Evolutionary conservation across 805 yeast genomes (phyloP), one percentile per base, ranked within the genome.

Genomic region (Barnettozyma populi): DNA sequence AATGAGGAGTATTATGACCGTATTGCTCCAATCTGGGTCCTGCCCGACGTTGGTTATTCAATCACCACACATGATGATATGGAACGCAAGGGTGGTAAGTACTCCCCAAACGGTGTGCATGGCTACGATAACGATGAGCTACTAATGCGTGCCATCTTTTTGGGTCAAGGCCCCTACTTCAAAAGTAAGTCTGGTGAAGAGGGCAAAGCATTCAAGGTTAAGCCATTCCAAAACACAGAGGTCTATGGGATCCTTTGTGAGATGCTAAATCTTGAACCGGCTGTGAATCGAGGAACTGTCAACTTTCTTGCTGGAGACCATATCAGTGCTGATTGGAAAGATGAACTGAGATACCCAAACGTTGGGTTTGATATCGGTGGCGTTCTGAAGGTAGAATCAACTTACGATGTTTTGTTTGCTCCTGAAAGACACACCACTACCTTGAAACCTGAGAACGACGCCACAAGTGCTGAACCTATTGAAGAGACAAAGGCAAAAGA

Each of bases 121-220:
- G 97, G 97, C 2, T 90, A 87, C 63, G 80, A 84, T 59, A 86
- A 84, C 58, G 74, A 83, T 0, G 88, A 83, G 51, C 75, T 84
- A 7, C 68, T 89, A 48, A 90, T 90, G 96, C 69, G 96, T 44
- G 90, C 96, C 0, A 56, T 87, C 9, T 90, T 92, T 62, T 57
- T 88, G 36, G 95, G 84, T 0, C 63, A 74, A 2, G 98, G 98
- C 0, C 97, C 97, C 0, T 86, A 75, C 58, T 90, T 90, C 64
- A 59, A 66, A 36, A 44, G 49, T 10, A 49, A 56, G 21, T 29
- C 45, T 3, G 16, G 23, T 6, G 52, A 57, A 8, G 51, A 50
- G 39, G 51, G 4, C 56, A 65, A 19, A 5, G 37, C 44, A 4
- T 66, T 61, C 36, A 64, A 71, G 18, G 65, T 71, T 6, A 63